phyloP scores from a whole-genome alignment of 139 green algal species.

The Desmodesmus armatus region DNA sequence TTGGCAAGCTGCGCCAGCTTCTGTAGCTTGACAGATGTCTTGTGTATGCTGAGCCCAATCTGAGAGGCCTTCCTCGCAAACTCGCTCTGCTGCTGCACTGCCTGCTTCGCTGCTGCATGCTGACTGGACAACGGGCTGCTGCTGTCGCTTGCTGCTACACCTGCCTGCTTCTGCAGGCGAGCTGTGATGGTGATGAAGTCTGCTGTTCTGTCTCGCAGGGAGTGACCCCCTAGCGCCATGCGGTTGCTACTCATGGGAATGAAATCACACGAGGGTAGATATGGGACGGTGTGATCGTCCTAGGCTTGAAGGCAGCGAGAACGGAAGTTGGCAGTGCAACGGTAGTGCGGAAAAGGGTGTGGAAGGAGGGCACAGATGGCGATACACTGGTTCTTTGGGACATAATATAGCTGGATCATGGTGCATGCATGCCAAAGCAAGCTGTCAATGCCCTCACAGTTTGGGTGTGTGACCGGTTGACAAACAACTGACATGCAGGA shows the following conservation, averaged over 20 bases:
- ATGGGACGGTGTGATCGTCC: too few relatives aligned
- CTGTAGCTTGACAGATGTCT: slow-evolving; percentile 93
- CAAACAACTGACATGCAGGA: too few relatives aligned
- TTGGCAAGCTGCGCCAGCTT: slow-evolving; percentile 95
- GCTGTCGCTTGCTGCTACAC: background rate
- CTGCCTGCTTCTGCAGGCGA: slow-evolving; percentile 65
- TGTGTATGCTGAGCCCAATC: slow-evolving; percentile 94
- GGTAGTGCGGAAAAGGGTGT: background rate
- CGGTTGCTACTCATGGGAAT: slow-evolving; percentile 6
- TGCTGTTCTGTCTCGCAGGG: slow-evolving; percentile 64
- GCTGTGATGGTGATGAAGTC: slow-evolving; percentile 70
- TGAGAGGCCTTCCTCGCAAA: slow-evolving; percentile 87
- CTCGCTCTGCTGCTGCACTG: slow-evolving; percentile 73
- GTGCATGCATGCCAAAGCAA: too few relatives aligned
- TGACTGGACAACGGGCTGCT: background rate
- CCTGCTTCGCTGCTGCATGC: slow-evolving; percentile 2
- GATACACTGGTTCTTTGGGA: background rate
- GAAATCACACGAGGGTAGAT: too few relatives aligned
- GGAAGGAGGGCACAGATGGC: background rate
- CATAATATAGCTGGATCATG: too few relatives aligned
- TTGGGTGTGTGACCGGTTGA: too few relatives aligned
- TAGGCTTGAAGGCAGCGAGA: background rate
- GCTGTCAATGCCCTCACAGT: too few relatives aligned
- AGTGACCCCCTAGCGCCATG: background rate
- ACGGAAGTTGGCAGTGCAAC: background rate